phyloP scores from a whole-genome alignment of 306 rosid species.

The Sicyos baderoa region DNA sequence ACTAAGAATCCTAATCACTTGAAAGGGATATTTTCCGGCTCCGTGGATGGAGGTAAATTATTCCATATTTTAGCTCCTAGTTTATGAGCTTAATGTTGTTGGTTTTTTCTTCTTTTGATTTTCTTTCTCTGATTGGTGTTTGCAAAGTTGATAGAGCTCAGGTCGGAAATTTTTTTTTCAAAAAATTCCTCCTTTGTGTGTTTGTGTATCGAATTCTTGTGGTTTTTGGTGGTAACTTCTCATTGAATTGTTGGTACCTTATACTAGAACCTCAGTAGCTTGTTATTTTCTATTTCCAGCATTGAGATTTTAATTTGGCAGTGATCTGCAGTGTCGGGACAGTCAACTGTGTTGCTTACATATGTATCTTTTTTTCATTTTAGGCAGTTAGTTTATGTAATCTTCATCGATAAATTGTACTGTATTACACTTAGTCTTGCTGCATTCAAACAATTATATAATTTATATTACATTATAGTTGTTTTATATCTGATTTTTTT shows the following conservation, averaged over 20 bases:
- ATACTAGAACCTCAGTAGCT: background rate
- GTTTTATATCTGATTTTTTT: constrained; percentile 9
- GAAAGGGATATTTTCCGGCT: constrained; percentile 77
- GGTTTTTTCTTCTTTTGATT: background rate
- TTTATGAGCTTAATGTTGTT: background rate
- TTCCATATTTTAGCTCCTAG: background rate
- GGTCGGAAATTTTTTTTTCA: background rate
- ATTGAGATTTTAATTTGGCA: background rate
- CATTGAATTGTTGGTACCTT: background rate
- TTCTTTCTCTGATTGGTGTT: background rate
- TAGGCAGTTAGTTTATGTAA: background rate
- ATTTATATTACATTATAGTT: background rate
- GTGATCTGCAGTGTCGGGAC: background rate
- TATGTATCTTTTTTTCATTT: background rate
- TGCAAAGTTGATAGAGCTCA: background rate
- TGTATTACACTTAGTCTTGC: background rate
- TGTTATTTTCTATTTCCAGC: background rate
- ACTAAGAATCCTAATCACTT: constrained; percentile 74
- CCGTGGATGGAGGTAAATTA: constrained; percentile 91
- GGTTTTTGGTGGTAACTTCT: background rate
- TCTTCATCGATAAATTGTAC: background rate
- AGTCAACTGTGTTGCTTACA: background rate
- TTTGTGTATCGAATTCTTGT: background rate
- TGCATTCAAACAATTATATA: background rate
- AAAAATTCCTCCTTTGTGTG: background rate